Evolutionary conservation across 2,329 filamentous ascomycete genomes (phyloP).

Genomic region (Dichotomopilus funicola): DNA sequence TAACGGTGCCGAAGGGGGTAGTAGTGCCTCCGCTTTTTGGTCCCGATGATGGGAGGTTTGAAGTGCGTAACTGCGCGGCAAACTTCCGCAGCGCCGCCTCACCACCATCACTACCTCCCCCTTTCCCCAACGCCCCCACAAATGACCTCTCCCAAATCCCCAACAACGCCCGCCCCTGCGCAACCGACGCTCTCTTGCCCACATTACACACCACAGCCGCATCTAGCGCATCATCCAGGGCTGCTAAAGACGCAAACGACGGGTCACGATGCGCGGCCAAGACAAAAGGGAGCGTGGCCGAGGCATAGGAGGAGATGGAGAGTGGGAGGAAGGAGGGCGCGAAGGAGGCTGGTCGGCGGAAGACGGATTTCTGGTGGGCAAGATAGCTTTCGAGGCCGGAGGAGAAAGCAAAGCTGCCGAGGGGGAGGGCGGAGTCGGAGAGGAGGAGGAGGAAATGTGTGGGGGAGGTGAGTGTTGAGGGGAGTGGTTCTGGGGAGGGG

Average conservation of each 20-base stretch:
- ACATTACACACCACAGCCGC: constrained; percentile 74
- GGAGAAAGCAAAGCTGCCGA: constrained; percentile 79
- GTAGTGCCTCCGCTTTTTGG: too few species aligned
- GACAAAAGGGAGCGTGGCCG: constrained; percentile 67
- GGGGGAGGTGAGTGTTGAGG: not conserved
- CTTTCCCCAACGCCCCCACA: constrained; percentile 21
- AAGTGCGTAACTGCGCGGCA: too few species aligned
- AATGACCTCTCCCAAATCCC: constrained; percentile 71
- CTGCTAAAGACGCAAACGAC: constrained; percentile 34
- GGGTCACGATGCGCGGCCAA: constrained; percentile 57
- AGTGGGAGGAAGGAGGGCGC: constrained; percentile 57
- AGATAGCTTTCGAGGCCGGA: constrained; percentile 77
- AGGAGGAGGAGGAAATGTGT: constrained; percentile 16
- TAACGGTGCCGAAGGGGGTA: too few species aligned
- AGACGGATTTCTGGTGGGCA: constrained; percentile 46
- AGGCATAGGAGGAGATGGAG: constrained; percentile 64
- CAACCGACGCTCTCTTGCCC: constrained; percentile 64
- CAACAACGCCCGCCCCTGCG: constrained; percentile 69
- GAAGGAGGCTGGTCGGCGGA: constrained; percentile 42
- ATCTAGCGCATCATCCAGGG: constrained; percentile 69
- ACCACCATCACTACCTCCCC: not conserved
- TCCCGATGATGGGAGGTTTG: too few species aligned
- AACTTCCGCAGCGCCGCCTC: too few species aligned
- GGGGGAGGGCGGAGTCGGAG: constrained; percentile 16
- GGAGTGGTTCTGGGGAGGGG: not conserved